Base-by-base conservation (phyloP, 805 yeast genomes). In the Candida sakaeoensis region DNA sequence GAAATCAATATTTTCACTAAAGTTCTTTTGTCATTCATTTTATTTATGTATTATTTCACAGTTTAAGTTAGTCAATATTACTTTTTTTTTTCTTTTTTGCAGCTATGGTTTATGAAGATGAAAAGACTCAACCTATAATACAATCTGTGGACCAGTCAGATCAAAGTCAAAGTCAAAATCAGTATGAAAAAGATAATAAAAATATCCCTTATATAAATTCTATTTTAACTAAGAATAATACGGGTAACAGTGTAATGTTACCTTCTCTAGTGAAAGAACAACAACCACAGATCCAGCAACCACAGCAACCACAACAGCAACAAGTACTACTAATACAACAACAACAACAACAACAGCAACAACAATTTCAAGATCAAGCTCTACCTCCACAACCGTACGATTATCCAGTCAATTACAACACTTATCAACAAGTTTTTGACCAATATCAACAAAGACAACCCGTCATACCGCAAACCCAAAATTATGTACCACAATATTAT, bases 191-290 rank as follows among this genome's bases (percentile, higher is more conserved):
- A 21, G 37, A 25, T 31, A 41, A 36, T 27, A 50, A 45, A 40
- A 41, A 40, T 43, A 48, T 48, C 15, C 42, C 52, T 10, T 47
- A 24, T 34, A 21, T 26, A 3, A 26, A 17, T 24, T 8, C 41
- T 23, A 38, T 21, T 13, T 13, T 27, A 21, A 32, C 19, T 12
- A 38, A 27, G 29, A 27, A 15, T 36, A 33, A 19, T 18, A 7
- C 12, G 4, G 16, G 15, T 22, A 23, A 9, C 23, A 33, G 16
- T 23, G 23, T 33, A 8, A 4, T 33, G 15, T 23, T 33, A 33
- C 36, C 36, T 7, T 28, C 36, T 9, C 23, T 33, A 33, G 36
- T 33, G 7, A 33, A 33, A n/a, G 36, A 33, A 16, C 42, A 24
- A 14, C 31, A 27, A 33, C 33, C 4, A 21, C 42, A 33, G 21